These are phyloP conservation scores for Chaetomium cochliodes DNA, from an alignment of 495 filamentous ascomycete genomes.

Conservation along the genomic window DNA sequence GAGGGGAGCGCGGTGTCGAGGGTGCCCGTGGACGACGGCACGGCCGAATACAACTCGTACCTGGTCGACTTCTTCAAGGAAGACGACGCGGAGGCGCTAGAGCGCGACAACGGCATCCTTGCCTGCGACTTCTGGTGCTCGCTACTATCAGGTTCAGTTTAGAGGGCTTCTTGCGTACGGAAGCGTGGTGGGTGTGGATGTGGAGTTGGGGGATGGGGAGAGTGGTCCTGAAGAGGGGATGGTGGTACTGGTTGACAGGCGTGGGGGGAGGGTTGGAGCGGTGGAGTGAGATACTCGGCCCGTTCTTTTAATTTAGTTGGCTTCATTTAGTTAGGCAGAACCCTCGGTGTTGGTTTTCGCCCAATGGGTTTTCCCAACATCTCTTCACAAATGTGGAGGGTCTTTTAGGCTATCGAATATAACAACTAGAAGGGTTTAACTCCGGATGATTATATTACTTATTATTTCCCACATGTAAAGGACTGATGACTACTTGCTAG, in stretches of 20 bases:
- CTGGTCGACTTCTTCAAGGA: slow-evolving; percentile 74
- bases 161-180: slow-evolving; percentile 41
- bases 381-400: no score
- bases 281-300: no score
- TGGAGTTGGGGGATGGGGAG: background rate
- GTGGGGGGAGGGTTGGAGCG: slow-evolving; percentile 29
- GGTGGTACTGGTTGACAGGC: slow-evolving; percentile 43
- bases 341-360: no score
- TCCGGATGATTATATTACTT: no score
- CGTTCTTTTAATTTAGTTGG: no score
- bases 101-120: slow-evolving; percentile 58
- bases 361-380: no score
- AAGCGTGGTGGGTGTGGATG: background rate
- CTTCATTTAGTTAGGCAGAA: no score
- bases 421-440: no score
- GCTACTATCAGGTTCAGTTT: slow-evolving; percentile 62
- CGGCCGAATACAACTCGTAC: slow-evolving; percentile 61
- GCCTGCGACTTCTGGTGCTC: slow-evolving; percentile 63
- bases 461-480: no score
- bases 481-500: no score
- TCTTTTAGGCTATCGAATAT: no score
- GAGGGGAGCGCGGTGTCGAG: slow-evolving; percentile 60
- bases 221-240: slow-evolving; percentile 29
- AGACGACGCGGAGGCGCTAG: slow-evolving; percentile 56
- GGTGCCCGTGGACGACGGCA: slow-evolving; percentile 36